Evolutionary conservation across 106 monocot species (phyloP), one percentile per base, ranked within the genome.

Genomic region (Chionographis japonica): DNA sequence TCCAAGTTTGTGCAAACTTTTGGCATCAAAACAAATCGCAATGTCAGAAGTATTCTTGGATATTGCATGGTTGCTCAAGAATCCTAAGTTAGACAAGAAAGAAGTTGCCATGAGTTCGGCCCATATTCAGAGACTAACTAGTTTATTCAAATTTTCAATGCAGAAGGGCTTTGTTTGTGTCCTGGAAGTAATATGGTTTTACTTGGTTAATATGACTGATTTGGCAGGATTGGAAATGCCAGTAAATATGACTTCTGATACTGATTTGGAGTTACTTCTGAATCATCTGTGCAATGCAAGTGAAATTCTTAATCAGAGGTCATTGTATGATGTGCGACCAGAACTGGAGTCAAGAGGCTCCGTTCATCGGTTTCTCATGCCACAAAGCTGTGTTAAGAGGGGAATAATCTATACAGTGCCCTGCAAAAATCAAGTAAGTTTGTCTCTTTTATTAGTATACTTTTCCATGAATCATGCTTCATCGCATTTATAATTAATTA

Each of bases 61-160:
- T 79, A 86, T 88, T 67, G 95, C 84, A 60, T 95, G 95, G 95
- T 77, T 91, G 51, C 79, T 88, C 40, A 81, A 79, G 72, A 62
- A 72, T 16, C 78, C 79, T 58, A 40, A 46, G 2, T 6, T 35
- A 46, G 79, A 75, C 4, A 36, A 19, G 18, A 61, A 36, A 52
- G 58, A 69, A 63, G 37, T 67, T 27, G 8, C 67, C 51, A 74
- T 82, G 7, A 80, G 76, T 68, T 68, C 65, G 14, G 35, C 59
- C 58, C 80, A 88, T 79, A 54, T 82, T 73, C 78, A 81, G 62
- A 91, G 95, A 78, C 66, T 88, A 54, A 81, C 66, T 49, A 20
- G 43, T 61, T 74, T 95, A 35, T 38, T 88, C 37, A 69, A 61
- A 10, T 83, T 79, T 58, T 57, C 86, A 51, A 61, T 84, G 16